Evolutionary conservation across 2,329 filamentous ascomycete species (phyloP), one percentile per base, ranked within the genome.

Genomic region (Ophiostoma himal-ulmi): DNA sequence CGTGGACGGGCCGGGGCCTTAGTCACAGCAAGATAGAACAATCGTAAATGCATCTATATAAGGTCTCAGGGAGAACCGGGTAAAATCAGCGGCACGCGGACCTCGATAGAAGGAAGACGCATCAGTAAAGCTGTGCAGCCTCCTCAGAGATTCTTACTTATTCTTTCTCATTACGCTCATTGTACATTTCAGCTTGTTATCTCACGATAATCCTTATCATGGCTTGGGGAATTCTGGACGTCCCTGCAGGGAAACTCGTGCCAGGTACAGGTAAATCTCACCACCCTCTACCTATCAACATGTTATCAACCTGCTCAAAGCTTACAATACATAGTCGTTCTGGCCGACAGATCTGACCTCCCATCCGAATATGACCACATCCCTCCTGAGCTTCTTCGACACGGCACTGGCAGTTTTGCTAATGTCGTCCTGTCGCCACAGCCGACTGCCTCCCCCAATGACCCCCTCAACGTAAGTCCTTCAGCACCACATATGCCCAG

Each of bases 221-320:
- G 83, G 79, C 80, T 73, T 84, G 82, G 76, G 82, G 82, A 71
- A 83, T 84, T 54, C 75, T 83, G 11, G 82, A 84, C 67, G 79
- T 80, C 70, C 78, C 78, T 70, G 77, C 80, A 71, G 79, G 81
- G 79, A 81, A 81, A 73, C 75, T 79, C 72, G 82, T 84, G 70
- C 83, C 82, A 70, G 82, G 83, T 70, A 85, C 83, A 73, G 82
- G 81, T 82, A 78, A 68, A 77, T 8, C 52, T 44, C 5, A 3
- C n/a, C 26, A 14, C 17, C 5, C 8, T 20, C 26, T n/a, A n/a
- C 3, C 0, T 17, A 17, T 52, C 20, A 39, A 26, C 34, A 26
- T 13, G 17, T 11, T 20, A 5, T 37, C 60, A 20, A 22, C 34
- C 17, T n/a, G 17, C 8, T 5, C 20, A 7, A n/a, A 37, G 60